Base-by-base conservation (phyloP, 495 filamentous ascomycete species). In the Penicillium egyptiacum region DNA sequence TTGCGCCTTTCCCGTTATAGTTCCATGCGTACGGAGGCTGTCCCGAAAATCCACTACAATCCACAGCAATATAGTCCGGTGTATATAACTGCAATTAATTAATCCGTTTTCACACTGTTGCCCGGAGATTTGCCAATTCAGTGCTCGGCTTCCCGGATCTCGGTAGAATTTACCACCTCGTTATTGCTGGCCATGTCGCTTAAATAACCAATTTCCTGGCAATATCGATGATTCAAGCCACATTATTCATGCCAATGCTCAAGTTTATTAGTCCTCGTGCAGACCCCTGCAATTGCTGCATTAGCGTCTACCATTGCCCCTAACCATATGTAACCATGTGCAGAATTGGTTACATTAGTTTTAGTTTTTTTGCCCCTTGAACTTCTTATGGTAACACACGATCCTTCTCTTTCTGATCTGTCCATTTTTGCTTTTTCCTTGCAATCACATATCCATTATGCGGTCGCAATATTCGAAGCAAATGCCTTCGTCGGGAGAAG, bases 401-500 rank as follows among this genome's bases (percentile, higher is more conserved):
- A n/a, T 5, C 10, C 14, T 40, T 40, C 11, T 22, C 26, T 12
- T 6, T 28, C 14, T 40, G 20, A 35, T 33, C n/a, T 37, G 6
- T 6, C 12, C 2, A 3, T 12, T 14, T 14, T 33, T 40, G 28
- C 26, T 60, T 33, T 43, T 53, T 17, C 12, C 22, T 35, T 33
- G 51, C 51, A 44, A 26, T 46, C 17, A 22, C 25, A 16, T 20
- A 19, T 50, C 35, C 39, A 50, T 20, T 30, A 61, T 64, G 62
- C 46, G 42, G 39, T 58, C 59, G 26, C 46, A 50, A 31, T 48
- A 58, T 35, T 43, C 55, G 35, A 64, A 61, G 55, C 52, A 64
- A 25, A 52, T 44, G 55, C 50, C 30, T 11, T 23, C 56, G 14
- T 26, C 45, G 6, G 59, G 53, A 33, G 58, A 62, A 8, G 63